Evolutionary conservation across 2,329 filamentous ascomycete species (phyloP), one percentile per base, ranked within the genome.

Genomic region (Hypoxylon sp.): DNA sequence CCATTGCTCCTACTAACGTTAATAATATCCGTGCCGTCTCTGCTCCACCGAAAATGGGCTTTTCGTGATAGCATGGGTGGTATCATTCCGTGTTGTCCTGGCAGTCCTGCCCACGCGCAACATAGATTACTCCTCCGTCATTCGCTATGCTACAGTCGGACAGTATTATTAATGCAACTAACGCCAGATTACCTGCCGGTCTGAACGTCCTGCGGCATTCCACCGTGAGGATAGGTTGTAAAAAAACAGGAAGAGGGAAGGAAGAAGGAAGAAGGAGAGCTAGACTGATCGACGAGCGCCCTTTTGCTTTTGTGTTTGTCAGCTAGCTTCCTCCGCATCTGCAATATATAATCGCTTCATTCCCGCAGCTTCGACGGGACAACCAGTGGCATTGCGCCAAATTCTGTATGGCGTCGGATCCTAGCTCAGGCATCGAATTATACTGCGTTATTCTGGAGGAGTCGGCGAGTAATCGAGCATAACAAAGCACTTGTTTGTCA

Each of bases 1-100:
- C 61, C 65, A 62, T 69, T 66, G 42, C 58, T 68, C 67, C 66
- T 67, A 63, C 60, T 53, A 70, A 73, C 63, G 59, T 68, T 50
- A 68, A 69, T 67, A 70, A 74, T 73, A 74, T 68, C 73, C 72
- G 73, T 73, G 71, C 72, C 72, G 73, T 68, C 64, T 66, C 67
- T 70, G 48, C 62, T 70, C 67, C 68, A 69, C 71, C 60, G 59
- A 61, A 64, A 69, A 54, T 56, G 64, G 67, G 64, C 60, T 68
- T 63, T 64, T 65, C 51, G 53, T 64, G 48, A 64, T 61, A 38
- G 60, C 56, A 55, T 64, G 59, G 58, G 52, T 66, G 40, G 24
- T 52, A 49, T 58, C 42, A 61, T 12, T 52, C 60, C 58, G 54
- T 61, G 30, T 54, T 61, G 30, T 54, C 50, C 49, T 59, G 46